Evolutionary conservation across 2,329 filamentous ascomycete genomes (phyloP).

Genomic region (Pseudogymnoascus sp.): DNA sequence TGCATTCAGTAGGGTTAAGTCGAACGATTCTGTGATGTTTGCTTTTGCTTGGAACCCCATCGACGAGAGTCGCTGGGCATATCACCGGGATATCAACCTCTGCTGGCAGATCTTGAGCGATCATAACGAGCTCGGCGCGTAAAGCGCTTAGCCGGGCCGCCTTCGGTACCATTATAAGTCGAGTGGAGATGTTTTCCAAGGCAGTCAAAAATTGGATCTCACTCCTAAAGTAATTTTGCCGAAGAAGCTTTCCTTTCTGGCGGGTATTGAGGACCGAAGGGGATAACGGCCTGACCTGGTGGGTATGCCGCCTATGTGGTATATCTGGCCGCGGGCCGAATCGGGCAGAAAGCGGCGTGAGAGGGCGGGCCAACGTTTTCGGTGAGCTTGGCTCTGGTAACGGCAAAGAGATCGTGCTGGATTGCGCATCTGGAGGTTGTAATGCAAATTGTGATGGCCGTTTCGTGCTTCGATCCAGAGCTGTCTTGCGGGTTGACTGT

Average conservation of each 20-base stretch:
- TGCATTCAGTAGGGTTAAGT: conserved; percentile 75
- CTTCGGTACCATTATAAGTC: conserved; percentile 75
- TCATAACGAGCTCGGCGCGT: conserved; percentile 70
- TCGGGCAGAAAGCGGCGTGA: conserved; percentile 51
- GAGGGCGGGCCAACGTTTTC: conserved; percentile 42
- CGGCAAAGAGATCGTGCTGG: conserved; percentile 61
- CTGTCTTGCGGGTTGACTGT: conserved; percentile 18
- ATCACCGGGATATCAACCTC: conserved; percentile 80
- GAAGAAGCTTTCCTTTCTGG: conserved; percentile 64
- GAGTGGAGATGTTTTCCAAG: conserved; percentile 75
- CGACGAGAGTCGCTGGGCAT: conserved; percentile 64
- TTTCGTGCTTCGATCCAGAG: conserved; percentile 13
- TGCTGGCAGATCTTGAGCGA: conserved; percentile 71
- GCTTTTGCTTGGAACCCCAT: conserved; percentile 66
- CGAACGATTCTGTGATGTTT: conserved; percentile 76
- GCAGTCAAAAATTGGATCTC: conserved; percentile 75
- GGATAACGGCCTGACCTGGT: conserved; percentile 48
- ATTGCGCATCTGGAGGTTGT: conserved; percentile 44
- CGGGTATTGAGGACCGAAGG: conserved; percentile 53
- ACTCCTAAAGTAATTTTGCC: conserved; percentile 76
- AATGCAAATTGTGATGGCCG: conserved; percentile 25
- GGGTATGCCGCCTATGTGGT: conserved; percentile 49
- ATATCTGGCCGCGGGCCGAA: conserved; percentile 41
- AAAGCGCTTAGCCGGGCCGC: conserved; percentile 72
- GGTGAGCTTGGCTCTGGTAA: conserved; percentile 54